Conservation (phyloP, 2,329 filamentous ascomycete genomes). For the Aspergillus uvarum region DNA sequence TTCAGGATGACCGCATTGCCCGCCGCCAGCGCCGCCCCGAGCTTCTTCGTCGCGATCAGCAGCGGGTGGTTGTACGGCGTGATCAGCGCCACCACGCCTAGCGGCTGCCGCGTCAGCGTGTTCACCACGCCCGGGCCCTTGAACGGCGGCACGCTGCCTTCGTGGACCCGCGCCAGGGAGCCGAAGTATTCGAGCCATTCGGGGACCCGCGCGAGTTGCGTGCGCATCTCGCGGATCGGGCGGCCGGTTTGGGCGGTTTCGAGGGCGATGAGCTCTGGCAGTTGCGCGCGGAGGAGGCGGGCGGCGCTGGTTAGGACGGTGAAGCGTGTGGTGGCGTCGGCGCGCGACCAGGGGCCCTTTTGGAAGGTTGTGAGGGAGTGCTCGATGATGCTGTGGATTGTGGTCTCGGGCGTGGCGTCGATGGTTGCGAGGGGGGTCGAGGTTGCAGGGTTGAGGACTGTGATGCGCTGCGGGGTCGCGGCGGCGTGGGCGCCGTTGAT, state of each 20-base stretch:
- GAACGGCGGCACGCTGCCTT: constrained; percentile 66
- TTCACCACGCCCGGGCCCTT: constrained; percentile 39
- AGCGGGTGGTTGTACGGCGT: constrained; percentile 43
- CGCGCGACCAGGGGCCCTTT: constrained; percentile 57
- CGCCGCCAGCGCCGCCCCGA: constrained; percentile 41
- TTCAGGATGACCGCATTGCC: constrained; percentile 44
- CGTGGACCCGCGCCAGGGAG: constrained; percentile 64
- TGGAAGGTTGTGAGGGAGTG: constrained; percentile 42
- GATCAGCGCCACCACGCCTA: constrained; percentile 43
- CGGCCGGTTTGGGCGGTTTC: constrained; percentile 70
- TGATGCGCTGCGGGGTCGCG: constrained; percentile 16
- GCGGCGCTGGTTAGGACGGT: constrained; percentile 63
- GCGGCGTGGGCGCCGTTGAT: constrained; percentile 26
- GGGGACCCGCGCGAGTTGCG: constrained; percentile 60
- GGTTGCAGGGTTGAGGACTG: constrained; percentile 33
- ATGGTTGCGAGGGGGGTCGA: constrained; percentile 39
- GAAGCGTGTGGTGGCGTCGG: constrained; percentile 58
- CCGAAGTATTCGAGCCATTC: constrained; percentile 72
- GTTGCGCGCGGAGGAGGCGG: constrained; percentile 50
- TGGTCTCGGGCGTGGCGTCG: constrained; percentile 56
- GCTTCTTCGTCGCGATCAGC: constrained; percentile 40
- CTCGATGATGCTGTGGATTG: constrained; percentile 53
- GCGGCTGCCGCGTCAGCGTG: constrained; percentile 36
- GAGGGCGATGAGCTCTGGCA: constrained; percentile 59
- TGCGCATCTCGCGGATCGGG: constrained; percentile 67